Percentiles rank a stretch among this genome's conserved stretches.
These are phyloP conservation scores for Straminergon stramineum DNA, from an alignment of 225 moss, liverwort and hornwort genomes.

Conservation along the genomic window DNA sequence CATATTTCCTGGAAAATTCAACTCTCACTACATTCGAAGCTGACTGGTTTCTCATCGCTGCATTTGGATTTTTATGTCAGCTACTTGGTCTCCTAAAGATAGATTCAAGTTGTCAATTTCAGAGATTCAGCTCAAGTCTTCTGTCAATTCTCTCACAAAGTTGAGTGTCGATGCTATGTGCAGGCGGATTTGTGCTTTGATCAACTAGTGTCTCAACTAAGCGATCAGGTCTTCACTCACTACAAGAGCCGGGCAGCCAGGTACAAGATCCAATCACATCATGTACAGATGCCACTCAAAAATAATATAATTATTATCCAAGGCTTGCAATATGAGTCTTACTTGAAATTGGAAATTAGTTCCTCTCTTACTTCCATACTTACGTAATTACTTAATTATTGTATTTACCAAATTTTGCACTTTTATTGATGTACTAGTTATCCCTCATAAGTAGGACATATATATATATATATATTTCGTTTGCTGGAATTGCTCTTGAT, in stretches of 20 bases:
- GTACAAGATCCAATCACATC: constrained; percentile 13
- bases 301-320: not conserved
- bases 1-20: not conserved
- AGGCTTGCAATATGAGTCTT: not conserved
- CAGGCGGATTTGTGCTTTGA: constrained; percentile 97
- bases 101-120: not conserved
- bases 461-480: not conserved
- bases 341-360: not conserved
- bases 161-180: constrained; percentile 1
- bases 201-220: constrained; percentile 82
- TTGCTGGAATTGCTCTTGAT: not conserved
- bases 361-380: not conserved
- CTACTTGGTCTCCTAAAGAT: not conserved
- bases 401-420: not conserved
- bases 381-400: not conserved
- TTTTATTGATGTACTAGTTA: not conserved
- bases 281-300: not conserved
- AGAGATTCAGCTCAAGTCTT: not conserved
- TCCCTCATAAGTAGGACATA: not conserved
- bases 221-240: constrained; percentile 76
- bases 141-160: not conserved
- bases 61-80: not conserved
- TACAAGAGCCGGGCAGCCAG: constrained; percentile 89
- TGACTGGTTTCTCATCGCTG: not conserved
- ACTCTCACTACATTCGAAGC: not conserved